Evolutionary conservation across 2,329 filamentous ascomycete species (phyloP).

Genomic region (Penicillium sp.): DNA sequence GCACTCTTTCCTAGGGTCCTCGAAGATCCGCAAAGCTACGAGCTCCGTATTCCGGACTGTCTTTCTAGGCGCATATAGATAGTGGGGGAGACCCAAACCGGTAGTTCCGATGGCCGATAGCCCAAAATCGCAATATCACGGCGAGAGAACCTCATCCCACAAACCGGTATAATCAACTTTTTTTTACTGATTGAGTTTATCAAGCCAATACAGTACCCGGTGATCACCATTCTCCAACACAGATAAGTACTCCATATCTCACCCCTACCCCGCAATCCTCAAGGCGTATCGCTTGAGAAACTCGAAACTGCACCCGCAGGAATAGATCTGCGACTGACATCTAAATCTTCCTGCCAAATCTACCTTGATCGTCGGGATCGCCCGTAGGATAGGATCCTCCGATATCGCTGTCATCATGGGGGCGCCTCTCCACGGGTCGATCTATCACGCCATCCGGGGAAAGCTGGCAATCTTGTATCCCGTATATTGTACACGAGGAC

Average conservation of each 20-base stretch:
- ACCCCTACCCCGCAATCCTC: conserved; percentile 14
- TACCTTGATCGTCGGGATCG: conserved; percentile 6
- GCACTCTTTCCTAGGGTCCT: conserved; percentile 3
- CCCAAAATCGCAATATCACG: neutral
- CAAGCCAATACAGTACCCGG: conserved; percentile 7
- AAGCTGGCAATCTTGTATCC: neutral
- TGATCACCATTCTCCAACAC: conserved; percentile 12
- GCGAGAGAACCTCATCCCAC: neutral
- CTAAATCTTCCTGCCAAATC: conserved; percentile 4
- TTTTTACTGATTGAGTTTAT: conserved; percentile 11
- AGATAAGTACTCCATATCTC: neutral
- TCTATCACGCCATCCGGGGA: conserved; percentile 16
- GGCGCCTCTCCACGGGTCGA: neutral
- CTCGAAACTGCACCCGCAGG: neutral
- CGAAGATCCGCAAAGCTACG: conserved; percentile 1
- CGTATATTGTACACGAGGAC: neutral
- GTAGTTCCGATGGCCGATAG: neutral
- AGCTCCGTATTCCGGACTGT: neutral
- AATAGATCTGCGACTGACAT: conserved; percentile 10
- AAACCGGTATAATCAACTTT: neutral
- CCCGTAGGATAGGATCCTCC: conserved; percentile 7
- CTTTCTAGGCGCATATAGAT: neutral
- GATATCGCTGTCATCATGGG: conserved; percentile 17
- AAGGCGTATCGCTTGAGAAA: conserved; percentile 3
- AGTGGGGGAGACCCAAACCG: neutral